These are phyloP conservation scores for Alternaria tenuissima DNA, from an alignment of 2,329 filamentous ascomycete species.

Conservation along the genomic window DNA sequence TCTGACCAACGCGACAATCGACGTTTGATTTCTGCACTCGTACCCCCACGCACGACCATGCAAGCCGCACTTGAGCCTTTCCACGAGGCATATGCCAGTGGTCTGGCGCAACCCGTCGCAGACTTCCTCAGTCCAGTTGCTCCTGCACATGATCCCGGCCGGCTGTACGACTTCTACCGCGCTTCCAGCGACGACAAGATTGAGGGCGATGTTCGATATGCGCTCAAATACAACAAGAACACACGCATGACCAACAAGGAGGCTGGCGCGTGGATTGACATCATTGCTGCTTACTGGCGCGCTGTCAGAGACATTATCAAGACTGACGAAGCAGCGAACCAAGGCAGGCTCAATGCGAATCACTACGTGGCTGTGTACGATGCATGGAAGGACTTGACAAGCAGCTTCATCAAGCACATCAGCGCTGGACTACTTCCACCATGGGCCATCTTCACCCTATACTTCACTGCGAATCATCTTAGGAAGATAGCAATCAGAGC, in stretches of 20 bases:
- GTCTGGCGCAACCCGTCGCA: conserved; percentile 77
- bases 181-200: conserved; percentile 72
- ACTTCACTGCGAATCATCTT: conserved; percentile 85
- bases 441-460: conserved; percentile 93
- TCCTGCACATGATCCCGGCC: conserved; percentile 67
- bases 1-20: conserved; percentile 8
- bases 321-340: conserved; percentile 64
- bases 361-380: conserved; percentile 87
- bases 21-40: neutral
- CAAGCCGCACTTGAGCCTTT: conserved; percentile 78
- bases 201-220: conserved; percentile 74
- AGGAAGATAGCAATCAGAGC: conserved; percentile 90
- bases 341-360: conserved; percentile 55
- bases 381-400: conserved; percentile 85
- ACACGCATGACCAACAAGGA: conserved; percentile 71
- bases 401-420: conserved; percentile 81
- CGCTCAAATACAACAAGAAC: conserved; percentile 70
- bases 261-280: conserved; percentile 82
- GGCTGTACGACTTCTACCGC: conserved; percentile 74
- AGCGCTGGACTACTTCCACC: conserved; percentile 77
- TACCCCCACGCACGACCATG: conserved; percentile 60
- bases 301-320: conserved; percentile 76
- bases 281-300: conserved; percentile 86
- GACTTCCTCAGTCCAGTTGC: conserved; percentile 76
- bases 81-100: conserved; percentile 68